Base-by-base conservation (phyloP, 108 stramenopile genomes). In the Cyclotella sp. region DNA sequence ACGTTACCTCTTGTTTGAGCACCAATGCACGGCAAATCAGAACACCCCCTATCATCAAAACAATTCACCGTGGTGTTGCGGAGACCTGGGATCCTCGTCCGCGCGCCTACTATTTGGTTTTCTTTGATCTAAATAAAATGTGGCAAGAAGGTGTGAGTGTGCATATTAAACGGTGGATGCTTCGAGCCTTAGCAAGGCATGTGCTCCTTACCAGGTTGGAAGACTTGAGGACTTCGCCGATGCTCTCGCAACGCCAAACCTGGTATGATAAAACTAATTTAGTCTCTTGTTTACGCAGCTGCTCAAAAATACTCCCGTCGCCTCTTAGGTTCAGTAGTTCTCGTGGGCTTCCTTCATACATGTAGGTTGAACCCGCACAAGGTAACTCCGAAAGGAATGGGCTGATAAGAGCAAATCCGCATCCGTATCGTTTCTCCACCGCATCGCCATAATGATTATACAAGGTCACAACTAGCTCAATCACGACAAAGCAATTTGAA, bases 31-130 rank as follows among this genome's bases (percentile, higher is more conserved):
- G n/a, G 27, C 42, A 19, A 28, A 0, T 13, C 12, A 22, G 54
- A 45, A 43, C 46, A 44, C 24, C 60, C 76, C 69, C 76, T 60
- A 39, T 66, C 26, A 44, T 77, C 76, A 68, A 77, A 62, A 42
- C 42, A 69, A 45, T 77, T 44, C 21, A 77, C 40, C 11, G 76
- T 40, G 16, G 67, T 77, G n/a, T 16, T 26, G 8, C 15, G 21
- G 2, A 77, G 68, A 11, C 68, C 68, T 16, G 58, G 30, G 5
- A 77, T 68, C 41, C 21, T 51, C 41, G 76, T 52, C 9, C 19
- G 47, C 0, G 68, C 58, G 9, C 76, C 68, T 9, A 77, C 76
- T 18, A 77, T 77, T 39, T 77, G 68, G 39, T 77, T 61, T 24
- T 77, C 68, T 42, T 47, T 66, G 19, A 76, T 68, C 44, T 61